These are phyloP conservation scores for Eucalyptus globulus DNA, from an alignment of 345 rosid genomes.

Conservation along the genomic window DNA sequence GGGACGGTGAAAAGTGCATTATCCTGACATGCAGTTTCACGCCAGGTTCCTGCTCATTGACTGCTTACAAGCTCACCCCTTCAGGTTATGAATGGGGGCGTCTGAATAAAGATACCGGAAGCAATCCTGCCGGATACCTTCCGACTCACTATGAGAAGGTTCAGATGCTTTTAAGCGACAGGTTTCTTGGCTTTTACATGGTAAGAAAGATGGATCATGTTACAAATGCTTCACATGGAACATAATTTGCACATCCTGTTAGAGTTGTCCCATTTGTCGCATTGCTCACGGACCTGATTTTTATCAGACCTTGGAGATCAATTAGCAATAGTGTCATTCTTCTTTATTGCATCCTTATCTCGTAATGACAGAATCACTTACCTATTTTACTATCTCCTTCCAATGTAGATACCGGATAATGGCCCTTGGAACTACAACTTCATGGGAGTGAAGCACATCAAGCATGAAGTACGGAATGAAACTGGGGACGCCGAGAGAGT, in stretches of 20 bases:
- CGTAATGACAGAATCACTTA: neutral
- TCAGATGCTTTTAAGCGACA: slow-evolving; percentile 88
- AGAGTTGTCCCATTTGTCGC: neutral
- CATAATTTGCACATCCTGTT: neutral
- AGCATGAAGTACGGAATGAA: slow-evolving; percentile 88
- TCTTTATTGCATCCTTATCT: neutral
- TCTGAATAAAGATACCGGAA: slow-evolving; percentile 76
- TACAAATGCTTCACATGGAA: neutral
- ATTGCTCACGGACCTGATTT: neutral
- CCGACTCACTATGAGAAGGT: slow-evolving; percentile 98
- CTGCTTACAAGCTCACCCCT: slow-evolving; percentile 92
- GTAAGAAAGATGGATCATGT: slow-evolving; percentile 15
- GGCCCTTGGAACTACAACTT: slow-evolving; percentile 98
- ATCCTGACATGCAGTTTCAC: neutral
- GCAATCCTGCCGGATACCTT: slow-evolving; percentile 89
- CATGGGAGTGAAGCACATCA: slow-evolving; percentile 86
- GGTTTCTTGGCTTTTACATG: slow-evolving; percentile 97
- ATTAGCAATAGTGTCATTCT: neutral
- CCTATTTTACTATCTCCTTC: neutral
- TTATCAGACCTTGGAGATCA: neutral
- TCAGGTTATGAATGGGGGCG: slow-evolving; percentile 96
- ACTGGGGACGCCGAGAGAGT: slow-evolving; percentile 81
- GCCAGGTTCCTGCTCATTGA: slow-evolving; percentile 95
- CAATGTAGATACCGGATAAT: slow-evolving; percentile 65
- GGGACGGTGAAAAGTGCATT: slow-evolving; percentile 98